Conservation (phyloP, 352 stramenopile species). For the Blastocystis sp. region DNA sequence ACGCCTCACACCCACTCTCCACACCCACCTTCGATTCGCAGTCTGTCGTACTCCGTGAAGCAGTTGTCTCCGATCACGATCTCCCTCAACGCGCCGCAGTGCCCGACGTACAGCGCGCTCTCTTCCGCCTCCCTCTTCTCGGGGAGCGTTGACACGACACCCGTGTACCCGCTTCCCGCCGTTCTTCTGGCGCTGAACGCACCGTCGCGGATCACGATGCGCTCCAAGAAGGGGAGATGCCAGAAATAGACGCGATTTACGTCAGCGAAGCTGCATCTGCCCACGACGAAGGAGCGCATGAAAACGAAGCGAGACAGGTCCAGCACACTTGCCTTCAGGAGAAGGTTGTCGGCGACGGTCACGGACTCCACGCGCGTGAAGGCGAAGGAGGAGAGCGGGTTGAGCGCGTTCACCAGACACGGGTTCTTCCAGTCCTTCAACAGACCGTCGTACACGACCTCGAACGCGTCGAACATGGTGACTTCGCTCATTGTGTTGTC, state of each 20-base stretch:
- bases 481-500: neutral
- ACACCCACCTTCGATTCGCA: neutral
- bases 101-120: constrained; percentile 9
- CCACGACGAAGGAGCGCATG: neutral
- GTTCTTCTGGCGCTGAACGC: neutral
- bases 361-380: neutral
- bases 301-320: constrained; percentile 18
- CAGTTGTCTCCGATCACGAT: constrained; percentile 20
- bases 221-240: constrained; percentile 10
- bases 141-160: neutral
- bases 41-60: neutral
- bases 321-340: neutral
- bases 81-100: neutral
- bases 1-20: neutral
- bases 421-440: neutral
- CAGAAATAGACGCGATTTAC: neutral
- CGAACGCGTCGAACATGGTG: neutral
- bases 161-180: neutral
- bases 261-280: neutral
- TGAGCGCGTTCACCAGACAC: neutral
- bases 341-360: neutral
- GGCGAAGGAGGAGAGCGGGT: neutral
- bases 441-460: neutral
- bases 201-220: constrained; percentile 3
- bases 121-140: neutral